Conservation (phyloP, 495 filamentous ascomycete species). For the Aspergillus conjunctus region DNA sequence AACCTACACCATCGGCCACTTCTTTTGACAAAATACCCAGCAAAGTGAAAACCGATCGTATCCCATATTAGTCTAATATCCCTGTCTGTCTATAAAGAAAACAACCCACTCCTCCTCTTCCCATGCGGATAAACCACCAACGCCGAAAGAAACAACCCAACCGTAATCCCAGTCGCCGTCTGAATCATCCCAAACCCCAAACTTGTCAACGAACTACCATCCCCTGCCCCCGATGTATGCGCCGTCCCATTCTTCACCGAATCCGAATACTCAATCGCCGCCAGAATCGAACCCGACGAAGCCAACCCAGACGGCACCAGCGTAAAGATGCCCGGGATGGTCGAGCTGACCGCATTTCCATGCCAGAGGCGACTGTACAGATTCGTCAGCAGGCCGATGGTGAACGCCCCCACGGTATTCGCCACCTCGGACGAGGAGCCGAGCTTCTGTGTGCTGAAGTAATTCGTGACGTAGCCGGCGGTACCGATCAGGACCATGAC, state of each 20-base stretch:
- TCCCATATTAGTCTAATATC: too few relatives aligned
- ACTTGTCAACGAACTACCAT: slow-evolving; percentile 65
- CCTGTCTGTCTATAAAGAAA: slow-evolving; percentile 38
- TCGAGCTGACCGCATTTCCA: slow-evolving; percentile 81
- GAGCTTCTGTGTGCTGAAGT: slow-evolving; percentile 72
- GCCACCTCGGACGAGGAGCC: slow-evolving; percentile 76
- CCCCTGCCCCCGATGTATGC: slow-evolving; percentile 34
- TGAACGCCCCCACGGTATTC: slow-evolving; percentile 82
- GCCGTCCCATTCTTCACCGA: slow-evolving; percentile 60
- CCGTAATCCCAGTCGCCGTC: slow-evolving; percentile 89
- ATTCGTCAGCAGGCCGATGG: slow-evolving; percentile 84
- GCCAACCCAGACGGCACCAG: slow-evolving; percentile 90
- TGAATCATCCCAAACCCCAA: slow-evolving; percentile 87
- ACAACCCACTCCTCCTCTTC: slow-evolving; percentile 84
- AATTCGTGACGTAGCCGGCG: slow-evolving; percentile 81
- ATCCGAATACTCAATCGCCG: slow-evolving; percentile 78
- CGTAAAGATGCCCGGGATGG: slow-evolving; percentile 91
- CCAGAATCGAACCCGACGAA: slow-evolving; percentile 75
- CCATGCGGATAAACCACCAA: slow-evolving; percentile 86
- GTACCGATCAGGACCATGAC: slow-evolving; percentile 83
- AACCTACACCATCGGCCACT: too few relatives aligned
- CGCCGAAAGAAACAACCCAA: slow-evolving; percentile 83
- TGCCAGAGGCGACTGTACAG: slow-evolving; percentile 80
- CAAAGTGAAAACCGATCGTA: too few relatives aligned
- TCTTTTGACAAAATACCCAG: too few relatives aligned